Conservation (phyloP, 2,329 filamentous ascomycete species). For the Cladophialophora immunda region DNA sequence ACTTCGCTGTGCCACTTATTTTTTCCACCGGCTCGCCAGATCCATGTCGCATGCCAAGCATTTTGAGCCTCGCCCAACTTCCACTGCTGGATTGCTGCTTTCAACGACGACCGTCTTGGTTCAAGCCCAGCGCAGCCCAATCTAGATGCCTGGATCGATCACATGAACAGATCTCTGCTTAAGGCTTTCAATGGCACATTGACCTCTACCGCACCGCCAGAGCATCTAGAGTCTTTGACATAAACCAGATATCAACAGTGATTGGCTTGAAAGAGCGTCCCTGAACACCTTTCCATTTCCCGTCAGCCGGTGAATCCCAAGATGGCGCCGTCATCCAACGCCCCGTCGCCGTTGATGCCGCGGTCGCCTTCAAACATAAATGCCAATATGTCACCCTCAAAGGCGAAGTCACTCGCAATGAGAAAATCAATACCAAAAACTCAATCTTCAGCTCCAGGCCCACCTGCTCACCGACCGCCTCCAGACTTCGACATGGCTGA, state of each 20-base stretch:
- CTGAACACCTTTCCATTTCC: not conserved
- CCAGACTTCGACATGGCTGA: conserved; percentile 65
- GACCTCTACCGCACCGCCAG: not conserved
- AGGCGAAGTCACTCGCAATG: conserved; percentile 47
- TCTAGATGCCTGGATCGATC: not conserved
- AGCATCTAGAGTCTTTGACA: not conserved
- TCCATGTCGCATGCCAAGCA: not conserved
- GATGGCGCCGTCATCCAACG: conserved; percentile 45
- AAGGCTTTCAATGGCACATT: not conserved
- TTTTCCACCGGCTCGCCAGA: no score
- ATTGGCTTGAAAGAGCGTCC: not conserved
- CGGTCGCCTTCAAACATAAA: conserved; percentile 49
- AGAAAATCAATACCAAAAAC: conserved; percentile 43
- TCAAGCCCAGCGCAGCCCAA: not conserved
- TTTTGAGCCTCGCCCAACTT: not conserved
- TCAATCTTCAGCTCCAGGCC: conserved; percentile 30
- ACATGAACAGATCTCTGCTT: not conserved
- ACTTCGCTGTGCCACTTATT: no score
- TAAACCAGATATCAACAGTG: not conserved
- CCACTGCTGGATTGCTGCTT: no score
- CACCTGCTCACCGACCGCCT: conserved; percentile 32
- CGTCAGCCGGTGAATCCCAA: not conserved
- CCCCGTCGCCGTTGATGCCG: conserved; percentile 53
- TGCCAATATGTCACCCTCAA: conserved; percentile 46
- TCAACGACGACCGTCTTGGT: not conserved